These are phyloP conservation scores for sorghum (Sorghum bicolor) DNA, from an alignment of 176 grass and related monocot species.

Conservation along the genomic window DNA sequence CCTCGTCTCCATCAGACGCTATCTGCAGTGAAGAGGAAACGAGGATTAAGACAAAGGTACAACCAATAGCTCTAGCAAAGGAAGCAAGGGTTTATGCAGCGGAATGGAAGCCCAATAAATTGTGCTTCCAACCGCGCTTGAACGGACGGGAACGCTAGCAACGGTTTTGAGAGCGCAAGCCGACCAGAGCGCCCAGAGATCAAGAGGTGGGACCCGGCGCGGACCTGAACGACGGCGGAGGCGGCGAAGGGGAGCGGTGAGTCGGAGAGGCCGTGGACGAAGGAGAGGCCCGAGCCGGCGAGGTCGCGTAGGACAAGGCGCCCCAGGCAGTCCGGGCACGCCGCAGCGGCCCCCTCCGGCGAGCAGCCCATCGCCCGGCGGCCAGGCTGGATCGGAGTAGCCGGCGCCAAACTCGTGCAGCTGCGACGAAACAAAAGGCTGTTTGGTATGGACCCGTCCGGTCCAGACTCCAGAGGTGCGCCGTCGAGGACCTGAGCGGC, in stretches of 20 bases:
- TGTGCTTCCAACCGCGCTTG: background rate
- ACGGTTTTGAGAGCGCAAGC: background rate
- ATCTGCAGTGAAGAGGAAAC: slow-evolving; percentile 10
- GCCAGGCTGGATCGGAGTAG: slow-evolving; percentile 20
- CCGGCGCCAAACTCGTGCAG: background rate
- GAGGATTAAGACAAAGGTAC: background rate
- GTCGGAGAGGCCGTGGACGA: slow-evolving; percentile 69
- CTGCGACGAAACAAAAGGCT: background rate
- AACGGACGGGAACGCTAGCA: background rate
- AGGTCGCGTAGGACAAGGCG: slow-evolving; percentile 54
- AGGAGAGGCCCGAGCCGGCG: slow-evolving; percentile 49
- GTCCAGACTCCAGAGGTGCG: too few relatives aligned
- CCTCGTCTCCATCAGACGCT: background rate
- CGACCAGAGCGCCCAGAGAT: background rate
- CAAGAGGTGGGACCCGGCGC: background rate
- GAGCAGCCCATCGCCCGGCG: slow-evolving; percentile 39
- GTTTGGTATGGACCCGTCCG: background rate
- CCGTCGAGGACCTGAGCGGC: too few relatives aligned
- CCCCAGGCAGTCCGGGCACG: slow-evolving; percentile 82
- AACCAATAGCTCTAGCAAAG: background rate
- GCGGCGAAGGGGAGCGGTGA: slow-evolving; percentile 74
- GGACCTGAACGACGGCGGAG: slow-evolving; percentile 77
- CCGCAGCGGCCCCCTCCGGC: slow-evolving; percentile 17
- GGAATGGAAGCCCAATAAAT: background rate
- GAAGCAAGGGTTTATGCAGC: slow-evolving; percentile 9